Conservation (phyloP, 768 basidiomycete species). For the Mycena crocata region DNA sequence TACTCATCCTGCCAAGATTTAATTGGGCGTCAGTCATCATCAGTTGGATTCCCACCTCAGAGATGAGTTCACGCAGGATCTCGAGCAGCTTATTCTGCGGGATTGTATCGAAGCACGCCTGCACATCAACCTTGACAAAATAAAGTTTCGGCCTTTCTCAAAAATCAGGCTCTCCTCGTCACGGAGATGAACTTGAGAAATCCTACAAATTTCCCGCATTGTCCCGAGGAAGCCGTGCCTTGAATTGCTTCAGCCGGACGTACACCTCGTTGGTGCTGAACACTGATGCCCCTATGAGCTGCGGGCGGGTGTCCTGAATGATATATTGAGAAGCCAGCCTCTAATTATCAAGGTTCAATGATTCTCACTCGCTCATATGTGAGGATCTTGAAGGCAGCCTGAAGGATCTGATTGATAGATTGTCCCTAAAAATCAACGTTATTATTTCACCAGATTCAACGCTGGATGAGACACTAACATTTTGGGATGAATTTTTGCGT, state of each 20-base stretch:
- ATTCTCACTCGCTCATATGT: constrained; percentile 83
- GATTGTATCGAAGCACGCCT: constrained; percentile 96
- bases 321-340: background rate
- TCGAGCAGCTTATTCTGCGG: constrained; percentile 86
- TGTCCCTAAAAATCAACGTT: constrained; percentile 17
- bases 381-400: constrained; percentile 87
- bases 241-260: constrained; percentile 76
- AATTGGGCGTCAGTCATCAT: background rate
- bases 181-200: background rate
- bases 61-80: constrained; percentile 79
- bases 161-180: constrained; percentile 7
- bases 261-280: constrained; percentile 89
- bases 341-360: background rate
- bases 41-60: constrained; percentile 61
- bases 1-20: constrained; percentile 71
- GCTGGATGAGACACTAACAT: constrained; percentile 36
- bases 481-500: constrained; percentile 53
- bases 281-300: constrained; percentile 83
- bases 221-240: constrained; percentile 57
- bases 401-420: constrained; percentile 91
- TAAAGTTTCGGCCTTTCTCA: constrained; percentile 82
- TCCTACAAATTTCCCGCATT: constrained; percentile 64
- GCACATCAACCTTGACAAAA: constrained; percentile 97
- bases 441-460: background rate
- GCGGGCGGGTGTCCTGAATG: constrained; percentile 67